These are phyloP conservation scores for Carex parvula DNA, from an alignment of 176 grass and related monocot species.

Conservation along the genomic window DNA sequence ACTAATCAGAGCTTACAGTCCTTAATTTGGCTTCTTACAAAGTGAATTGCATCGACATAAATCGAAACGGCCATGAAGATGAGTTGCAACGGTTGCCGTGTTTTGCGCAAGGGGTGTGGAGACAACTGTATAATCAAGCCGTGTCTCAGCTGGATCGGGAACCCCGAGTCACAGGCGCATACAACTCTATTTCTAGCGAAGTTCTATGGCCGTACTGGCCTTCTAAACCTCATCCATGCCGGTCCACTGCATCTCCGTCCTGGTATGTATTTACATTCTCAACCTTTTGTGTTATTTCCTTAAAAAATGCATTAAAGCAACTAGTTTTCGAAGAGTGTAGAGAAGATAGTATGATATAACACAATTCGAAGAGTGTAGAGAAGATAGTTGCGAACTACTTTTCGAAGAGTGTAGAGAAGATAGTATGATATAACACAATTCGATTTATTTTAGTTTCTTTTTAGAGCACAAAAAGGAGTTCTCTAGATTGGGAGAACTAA, in stretches of 20 bases:
- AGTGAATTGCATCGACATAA: background rate
- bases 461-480: too few species aligned
- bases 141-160: constrained; percentile 17
- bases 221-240: background rate
- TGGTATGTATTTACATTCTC: background rate
- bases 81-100: constrained; percentile 25
- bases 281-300: background rate
- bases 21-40: background rate
- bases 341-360: background rate
- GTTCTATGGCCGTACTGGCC: constrained; percentile 25
- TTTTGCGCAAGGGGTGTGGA: constrained; percentile 14
- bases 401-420: too few species aligned
- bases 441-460: background rate
- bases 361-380: background rate
- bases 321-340: background rate
- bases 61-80: background rate
- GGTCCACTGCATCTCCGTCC: constrained; percentile 5
- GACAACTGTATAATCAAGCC: constrained; percentile 21
- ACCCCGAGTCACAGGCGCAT: constrained; percentile 12
- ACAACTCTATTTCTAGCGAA: constrained; percentile 19
- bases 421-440: too few species aligned
- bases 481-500: background rate
- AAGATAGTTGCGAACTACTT: too few species aligned
- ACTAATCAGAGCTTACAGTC: background rate
- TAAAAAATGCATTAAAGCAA: background rate